Percentiles rank a stretch among this genome's conserved stretches.
Evolutionary conservation across 192 early-diverging fungal genomes (phyloP).

Genomic region (Umbelopsis isabellina): DNA sequence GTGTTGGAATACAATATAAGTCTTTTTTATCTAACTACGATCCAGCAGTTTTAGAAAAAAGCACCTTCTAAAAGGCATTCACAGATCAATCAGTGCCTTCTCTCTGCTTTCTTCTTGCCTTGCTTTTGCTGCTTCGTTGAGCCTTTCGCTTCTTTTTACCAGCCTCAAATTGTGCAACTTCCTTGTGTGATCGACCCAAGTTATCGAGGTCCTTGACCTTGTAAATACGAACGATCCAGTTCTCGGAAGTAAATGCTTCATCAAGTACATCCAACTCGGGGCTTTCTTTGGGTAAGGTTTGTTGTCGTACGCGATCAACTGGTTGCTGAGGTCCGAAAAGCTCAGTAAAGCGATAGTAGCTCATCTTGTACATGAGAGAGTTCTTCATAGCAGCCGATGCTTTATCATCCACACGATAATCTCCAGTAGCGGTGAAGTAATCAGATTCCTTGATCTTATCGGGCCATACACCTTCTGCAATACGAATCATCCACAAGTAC

Average conservation of each 20-base stretch:
- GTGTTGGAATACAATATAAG: no score
- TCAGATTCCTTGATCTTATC: conserved; percentile 87
- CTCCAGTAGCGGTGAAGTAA: conserved; percentile 88
- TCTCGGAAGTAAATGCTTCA: conserved; percentile 92
- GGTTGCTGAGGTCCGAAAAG: conserved; percentile 74
- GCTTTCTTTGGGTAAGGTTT: conserved; percentile 71
- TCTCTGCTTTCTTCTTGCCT: conserved; percentile 32
- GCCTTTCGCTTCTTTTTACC: conserved; percentile 48
- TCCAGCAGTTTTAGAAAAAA: no score
- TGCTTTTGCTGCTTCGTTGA: conserved; percentile 28
- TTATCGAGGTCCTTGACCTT: conserved; percentile 96
- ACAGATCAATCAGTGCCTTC: conserved; percentile 7
- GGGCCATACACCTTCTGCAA: conserved; percentile 94
- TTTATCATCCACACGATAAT: conserved; percentile 91
- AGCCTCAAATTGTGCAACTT: conserved; percentile 60
- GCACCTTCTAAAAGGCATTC: neutral
- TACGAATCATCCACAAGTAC: conserved; percentile 99
- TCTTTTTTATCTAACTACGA: no score
- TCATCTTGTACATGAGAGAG: conserved; percentile 96
- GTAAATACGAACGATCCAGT: conserved; percentile 99
- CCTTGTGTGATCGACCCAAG: conserved; percentile 77
- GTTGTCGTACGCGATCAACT: conserved; percentile 86
- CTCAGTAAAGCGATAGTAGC: conserved; percentile 94
- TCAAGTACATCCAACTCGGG: conserved; percentile 87
- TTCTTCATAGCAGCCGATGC: conserved; percentile 91